Base-by-base conservation (phyloP, 1,284 basidiomycete species). In the Marasmius sp. region DNA sequence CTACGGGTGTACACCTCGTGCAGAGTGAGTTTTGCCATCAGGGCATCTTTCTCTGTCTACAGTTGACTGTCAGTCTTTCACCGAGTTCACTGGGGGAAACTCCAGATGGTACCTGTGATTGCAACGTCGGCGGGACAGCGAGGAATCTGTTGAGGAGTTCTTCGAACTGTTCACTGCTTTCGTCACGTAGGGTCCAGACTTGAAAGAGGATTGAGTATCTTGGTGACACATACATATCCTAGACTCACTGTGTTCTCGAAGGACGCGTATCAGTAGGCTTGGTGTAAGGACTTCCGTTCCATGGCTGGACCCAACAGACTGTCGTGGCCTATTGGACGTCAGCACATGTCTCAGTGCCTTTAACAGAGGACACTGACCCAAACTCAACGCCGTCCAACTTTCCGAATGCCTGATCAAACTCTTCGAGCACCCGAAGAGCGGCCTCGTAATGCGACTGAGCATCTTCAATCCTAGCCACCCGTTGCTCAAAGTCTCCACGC, bases 161-260 rank as follows among this genome's bases (percentile, higher is more conserved):
- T 55, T 85, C 79, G 60, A 87, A 86, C 37, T 81, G 80, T 16
- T 84, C 82, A 20, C 82, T 83, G 16, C 78, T 77, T 48, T 88
- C 83, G 61, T 88, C 82, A 39, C 89, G 85, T 14, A 91, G 71
- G 5, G 93, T 73, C 85, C 92, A 93, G 55, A 94, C 92, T 94
- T 47, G 62, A 12, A 62, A 57, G 22, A 14, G 59, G 49, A 53
- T 57, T 45, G 49, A 57, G 18, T 64, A 55, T 60, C 36, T 22
- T 57, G 47, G 16, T 37, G n/a, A 49, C 49, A 20, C 10, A 48
- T 33, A 53, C 49, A 45, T 36, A 37, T 55, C 41, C 60, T 22
- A 38, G 3, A 75, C 88, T 70, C 63, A 95, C 93, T 88, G 68
- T 91, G 89, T 70, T 90, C 87, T 18, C 87, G 81, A 20, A 96